Evolutionary conservation across 2,329 filamentous ascomycete genomes (phyloP).

Genomic region (Penicillium sp.): DNA sequence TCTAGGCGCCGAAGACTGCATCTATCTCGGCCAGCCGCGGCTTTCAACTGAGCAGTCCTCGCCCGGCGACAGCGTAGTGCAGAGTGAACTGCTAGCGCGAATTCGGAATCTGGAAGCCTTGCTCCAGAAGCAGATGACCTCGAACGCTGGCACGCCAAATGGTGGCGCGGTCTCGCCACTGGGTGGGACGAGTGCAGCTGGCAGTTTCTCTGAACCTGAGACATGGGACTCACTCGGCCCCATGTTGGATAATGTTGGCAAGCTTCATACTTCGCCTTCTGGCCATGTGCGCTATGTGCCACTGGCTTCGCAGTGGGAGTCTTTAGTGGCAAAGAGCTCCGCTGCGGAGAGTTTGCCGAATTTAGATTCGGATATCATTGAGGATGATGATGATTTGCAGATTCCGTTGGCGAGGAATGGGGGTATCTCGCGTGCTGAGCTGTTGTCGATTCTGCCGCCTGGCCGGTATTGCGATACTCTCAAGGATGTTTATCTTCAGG

Average conservation of each 20-base stretch:
- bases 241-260: constrained; percentile 28
- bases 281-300: constrained; percentile 40
- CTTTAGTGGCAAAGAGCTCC: constrained; percentile 26
- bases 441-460: constrained; percentile 36
- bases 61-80: constrained; percentile 23
- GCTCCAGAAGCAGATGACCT: constrained; percentile 33
- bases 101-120: constrained; percentile 37
- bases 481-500: constrained; percentile 37
- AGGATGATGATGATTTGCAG: constrained; percentile 32
- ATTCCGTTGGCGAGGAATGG: constrained; percentile 32
- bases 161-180: constrained; percentile 27
- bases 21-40: constrained; percentile 37
- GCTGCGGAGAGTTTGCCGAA: constrained; percentile 27
- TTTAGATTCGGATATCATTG: constrained; percentile 26
- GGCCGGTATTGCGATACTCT: constrained; percentile 36
- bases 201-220: constrained; percentile 28
- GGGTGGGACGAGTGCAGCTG: constrained; percentile 25
- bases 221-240: constrained; percentile 20
- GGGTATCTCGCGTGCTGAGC: constrained; percentile 25
- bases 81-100: constrained; percentile 34
- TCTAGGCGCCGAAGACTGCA: constrained; percentile 36
- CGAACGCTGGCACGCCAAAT: constrained; percentile 21
- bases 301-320: constrained; percentile 32
- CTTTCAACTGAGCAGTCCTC: constrained; percentile 27
- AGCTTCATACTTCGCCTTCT: constrained; percentile 31